Evolutionary conservation across 2,329 filamentous ascomycete genomes (phyloP), one percentile per base, ranked within the genome.

Genomic region (Thielaviopsis populi): DNA sequence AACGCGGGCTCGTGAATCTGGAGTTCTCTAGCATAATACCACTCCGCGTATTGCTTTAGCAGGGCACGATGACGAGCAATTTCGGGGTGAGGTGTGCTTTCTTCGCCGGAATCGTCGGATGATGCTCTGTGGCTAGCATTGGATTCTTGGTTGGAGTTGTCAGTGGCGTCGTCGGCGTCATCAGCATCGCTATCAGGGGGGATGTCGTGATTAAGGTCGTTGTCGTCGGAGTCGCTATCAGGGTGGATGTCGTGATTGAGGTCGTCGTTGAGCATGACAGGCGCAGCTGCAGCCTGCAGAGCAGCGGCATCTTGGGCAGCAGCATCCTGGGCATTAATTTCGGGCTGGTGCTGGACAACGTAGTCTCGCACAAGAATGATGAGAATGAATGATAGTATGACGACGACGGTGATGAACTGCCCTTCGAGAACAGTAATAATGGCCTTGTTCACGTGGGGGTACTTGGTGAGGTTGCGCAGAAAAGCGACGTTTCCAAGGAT

Each of bases 311-410:
- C 46, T 50, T 24, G 46, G 19, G 46, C 46, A 50, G 46, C 46
- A 22, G 19, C 46, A 54, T 66, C 59, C 0, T 84, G 86, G 77
- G 94, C 86, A 70, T 95, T 95, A 69, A 94, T 87, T 68, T 91
- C 86, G 4, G 92, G 94, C 71, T 99, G 94, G 72, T 99, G 94
- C 72, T 99, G 94, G 10, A 99, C 91, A 61, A 99, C 94, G 81
- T 96, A 99, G 75, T 99, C 94, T 58, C 95, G 80, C 58, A 99
- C 96, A 3, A 99, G 76, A 69, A 99, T 99, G 50, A 99, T 85
- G n/a, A 99, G 77, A 66, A 99, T 96, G 73, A 97, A 99, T 65
- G 87, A 91, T 54, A 96, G 81, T 7, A 99, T 92, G 61, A 97
- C 89, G 11, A 95, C 76, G 5, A 96, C 77, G 0, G 92, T 99